Evolutionary conservation across 106 monocot genomes (phyloP), one percentile per base, ranked within the genome.

Genomic region (Alisma plantagoaquatica): DNA sequence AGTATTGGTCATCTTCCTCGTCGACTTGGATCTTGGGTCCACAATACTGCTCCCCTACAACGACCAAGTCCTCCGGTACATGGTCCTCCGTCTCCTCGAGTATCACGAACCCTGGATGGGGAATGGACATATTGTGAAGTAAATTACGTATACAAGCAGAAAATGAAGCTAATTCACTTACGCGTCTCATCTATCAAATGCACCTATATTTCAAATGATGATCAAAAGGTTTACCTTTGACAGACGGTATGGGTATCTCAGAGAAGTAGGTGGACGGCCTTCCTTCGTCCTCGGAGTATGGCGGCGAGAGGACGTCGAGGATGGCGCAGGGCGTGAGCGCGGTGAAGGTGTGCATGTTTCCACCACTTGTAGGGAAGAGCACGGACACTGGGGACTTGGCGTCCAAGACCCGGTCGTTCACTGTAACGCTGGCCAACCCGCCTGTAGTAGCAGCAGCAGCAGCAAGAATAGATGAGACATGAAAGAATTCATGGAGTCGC

Each of bases 261-360:
- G 27, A 21, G 61, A 31, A 61, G 48, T 61, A 61, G 32, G 31
- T 33, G 23, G 23, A 35, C 27, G 33, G 47, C 21, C 45, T 33
- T 16, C 30, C 66, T 12, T 19, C 24, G 24, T 33, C 66, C 3
- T 66, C n/a, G n/a, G n/a, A n/a, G n/a, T n/a, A n/a, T n/a, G n/a
- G n/a, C n/a, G n/a, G n/a, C n/a, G n/a, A n/a, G 52, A 69, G 33
- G 9, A 69, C 68, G 27, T 69, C 68, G 21, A 69, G 27, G 6
- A 69, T 45, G 3, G 68, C 68, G 38, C 68, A 69, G n/a, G 68
- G 51, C 12, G 68, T 53, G 10, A 60, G 2, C 5, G 68, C 68
- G 12, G 68, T 69, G 60, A 69, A 69, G 31, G 52, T 47, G 60
- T 69, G 68, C 27, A 69, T 42, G 52, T 69, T 69, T 21, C 68